A percentile compares a stretch with the other conserved stretches of the same genome.
These are phyloP conservation scores for Cystobasidium pallidum DNA, from an alignment of 1,284 basidiomycete species.

Conservation along the genomic window DNA sequence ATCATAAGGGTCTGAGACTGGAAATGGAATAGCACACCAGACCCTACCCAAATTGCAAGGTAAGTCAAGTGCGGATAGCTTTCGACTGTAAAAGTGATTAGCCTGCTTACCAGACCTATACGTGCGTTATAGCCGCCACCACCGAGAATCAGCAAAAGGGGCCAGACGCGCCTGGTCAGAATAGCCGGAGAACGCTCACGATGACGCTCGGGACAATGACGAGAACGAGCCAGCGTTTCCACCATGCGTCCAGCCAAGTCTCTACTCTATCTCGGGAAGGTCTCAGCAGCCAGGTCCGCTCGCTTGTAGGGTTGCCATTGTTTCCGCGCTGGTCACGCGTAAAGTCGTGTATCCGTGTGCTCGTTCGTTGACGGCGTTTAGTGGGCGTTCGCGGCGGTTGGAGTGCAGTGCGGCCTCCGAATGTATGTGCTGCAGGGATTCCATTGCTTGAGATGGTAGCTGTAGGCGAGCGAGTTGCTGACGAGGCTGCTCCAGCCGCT, in stretches of 20 bases:
- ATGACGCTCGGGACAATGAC: conserved; percentile 60
- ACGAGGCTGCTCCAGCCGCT: neutral
- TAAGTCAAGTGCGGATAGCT: too few relatives aligned
- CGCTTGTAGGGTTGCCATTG: conserved; percentile 9
- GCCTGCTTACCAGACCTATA: conserved; percentile 37
- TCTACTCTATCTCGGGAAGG: conserved; percentile 59
- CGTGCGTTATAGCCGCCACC: too few relatives aligned
- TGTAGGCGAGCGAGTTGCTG: neutral
- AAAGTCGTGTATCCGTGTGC: conserved; percentile 17
- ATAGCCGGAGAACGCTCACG: conserved; percentile 54
- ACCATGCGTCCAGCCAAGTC: conserved; percentile 60
- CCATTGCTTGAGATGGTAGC: neutral
- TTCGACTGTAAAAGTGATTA: too few relatives aligned
- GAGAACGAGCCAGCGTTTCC: conserved; percentile 61
- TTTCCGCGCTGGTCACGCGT: conserved; percentile 8
- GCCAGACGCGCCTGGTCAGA: too few relatives aligned
- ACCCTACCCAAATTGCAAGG: conserved; percentile 55
- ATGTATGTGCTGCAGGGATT: neutral
- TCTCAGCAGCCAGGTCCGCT: conserved; percentile 50
- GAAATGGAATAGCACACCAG: conserved; percentile 63
- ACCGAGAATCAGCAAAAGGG: too few relatives aligned
- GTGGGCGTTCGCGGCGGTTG: conserved; percentile 20
- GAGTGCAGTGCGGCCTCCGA: neutral
- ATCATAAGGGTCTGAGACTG: conserved; percentile 59
- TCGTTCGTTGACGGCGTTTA: conserved; percentile 12